These are phyloP conservation scores for Stagonosporopsis rhizophila DNA, from an alignment of 2,329 filamentous ascomycete genomes.

Conservation along the genomic window DNA sequence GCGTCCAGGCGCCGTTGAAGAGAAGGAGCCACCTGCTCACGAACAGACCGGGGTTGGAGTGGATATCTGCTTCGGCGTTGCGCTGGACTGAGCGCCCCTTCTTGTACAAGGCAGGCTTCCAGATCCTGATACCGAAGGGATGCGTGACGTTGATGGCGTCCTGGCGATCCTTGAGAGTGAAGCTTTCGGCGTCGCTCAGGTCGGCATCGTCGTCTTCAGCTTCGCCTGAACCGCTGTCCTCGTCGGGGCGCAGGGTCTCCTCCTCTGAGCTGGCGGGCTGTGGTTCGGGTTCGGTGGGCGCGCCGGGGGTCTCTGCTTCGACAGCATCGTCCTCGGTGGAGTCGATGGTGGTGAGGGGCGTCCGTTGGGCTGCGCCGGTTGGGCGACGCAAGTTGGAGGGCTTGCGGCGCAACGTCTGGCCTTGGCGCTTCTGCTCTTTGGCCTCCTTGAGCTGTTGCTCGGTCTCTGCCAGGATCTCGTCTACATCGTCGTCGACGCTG, in stretches of 20 bases:
- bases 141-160: slow-evolving; percentile 98
- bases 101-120: slow-evolving; percentile 98
- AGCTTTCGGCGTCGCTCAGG: slow-evolving; percentile 93
- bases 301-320: slow-evolving; percentile 43
- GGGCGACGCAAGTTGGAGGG: slow-evolving; percentile 59
- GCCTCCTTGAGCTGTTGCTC: slow-evolving; percentile 28
- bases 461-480: slow-evolving; percentile 66
- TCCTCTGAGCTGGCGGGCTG: slow-evolving; percentile 45
- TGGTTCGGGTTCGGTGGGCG: slow-evolving; percentile 32
- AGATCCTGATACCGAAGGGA: slow-evolving; percentile 97
- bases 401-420: slow-evolving; percentile 56
- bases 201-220: slow-evolving; percentile 68
- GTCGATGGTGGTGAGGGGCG: slow-evolving; percentile 57
- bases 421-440: slow-evolving; percentile 28
- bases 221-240: slow-evolving; percentile 57
- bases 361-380: slow-evolving; percentile 52
- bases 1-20: slow-evolving; percentile 89
- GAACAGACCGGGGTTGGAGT: slow-evolving; percentile 87
- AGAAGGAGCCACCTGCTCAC: slow-evolving; percentile 85
- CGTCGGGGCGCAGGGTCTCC: slow-evolving; percentile 47
- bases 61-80: slow-evolving; percentile 94
- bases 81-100: slow-evolving; percentile 96
- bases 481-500: slow-evolving; percentile 86
- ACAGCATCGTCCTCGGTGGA: slow-evolving; percentile 56
- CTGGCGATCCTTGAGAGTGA: slow-evolving; percentile 95